phyloP scores from a whole-genome alignment of 345 rosid species.

The Corymbia maculata region DNA sequence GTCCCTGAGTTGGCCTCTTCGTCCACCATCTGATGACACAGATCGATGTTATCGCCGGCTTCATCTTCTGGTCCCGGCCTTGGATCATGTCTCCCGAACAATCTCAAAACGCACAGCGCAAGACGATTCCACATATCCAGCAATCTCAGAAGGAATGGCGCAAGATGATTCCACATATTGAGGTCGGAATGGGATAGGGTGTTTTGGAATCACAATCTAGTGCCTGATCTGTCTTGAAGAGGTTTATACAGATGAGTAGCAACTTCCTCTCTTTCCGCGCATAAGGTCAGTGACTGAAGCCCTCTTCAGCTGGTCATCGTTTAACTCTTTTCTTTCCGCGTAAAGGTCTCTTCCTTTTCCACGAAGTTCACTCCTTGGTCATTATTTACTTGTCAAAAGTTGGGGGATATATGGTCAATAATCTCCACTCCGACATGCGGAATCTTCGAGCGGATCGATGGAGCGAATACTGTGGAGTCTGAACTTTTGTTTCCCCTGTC shows the following conservation, averaged over 20 bases:
- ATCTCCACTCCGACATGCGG: background rate
- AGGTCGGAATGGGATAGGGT: background rate
- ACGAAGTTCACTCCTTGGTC: too few relatives aligned
- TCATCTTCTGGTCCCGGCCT: background rate
- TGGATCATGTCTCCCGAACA: background rate
- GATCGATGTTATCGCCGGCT: background rate
- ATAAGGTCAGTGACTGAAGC: background rate
- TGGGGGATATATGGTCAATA: background rate
- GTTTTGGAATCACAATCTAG: background rate
- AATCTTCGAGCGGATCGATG: background rate
- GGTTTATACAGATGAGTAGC: background rate
- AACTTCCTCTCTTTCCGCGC: background rate
- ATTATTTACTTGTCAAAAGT: background rate
- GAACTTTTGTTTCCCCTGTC: background rate
- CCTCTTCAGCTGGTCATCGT: background rate
- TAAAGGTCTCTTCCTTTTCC: too few relatives aligned
- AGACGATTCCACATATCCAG: background rate
- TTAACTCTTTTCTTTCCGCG: too few relatives aligned
- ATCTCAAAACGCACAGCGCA: rapidly evolving
- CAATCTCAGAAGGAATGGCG: background rate
- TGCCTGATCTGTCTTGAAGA: background rate
- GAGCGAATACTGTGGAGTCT: background rate
- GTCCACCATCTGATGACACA: background rate
- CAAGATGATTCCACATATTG: background rate
- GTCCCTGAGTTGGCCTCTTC: background rate